Base-by-base conservation (phyloP, 108 stramenopile genomes). In the Licmophora abbreviata region DNA sequence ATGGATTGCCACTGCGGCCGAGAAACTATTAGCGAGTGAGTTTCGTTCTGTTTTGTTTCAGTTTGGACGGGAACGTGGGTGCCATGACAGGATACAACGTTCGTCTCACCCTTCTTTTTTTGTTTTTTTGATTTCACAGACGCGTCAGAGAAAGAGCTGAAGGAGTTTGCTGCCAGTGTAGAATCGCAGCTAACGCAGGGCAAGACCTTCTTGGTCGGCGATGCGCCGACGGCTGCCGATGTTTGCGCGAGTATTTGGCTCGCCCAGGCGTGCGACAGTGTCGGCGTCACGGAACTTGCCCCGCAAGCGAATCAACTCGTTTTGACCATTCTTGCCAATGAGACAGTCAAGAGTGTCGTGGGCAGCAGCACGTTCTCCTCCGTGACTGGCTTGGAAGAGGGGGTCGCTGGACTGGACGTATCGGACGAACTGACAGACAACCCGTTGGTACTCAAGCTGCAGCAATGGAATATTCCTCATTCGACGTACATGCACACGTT, bases 361-460 rank as follows among this genome's bases (percentile, higher is more conserved):
- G n/a, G n/a, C n/a, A n/a, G n/a, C n/a, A n/a, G n/a, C n/a, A n/a
- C n/a, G n/a, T n/a, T n/a, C n/a, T n/a, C n/a, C n/a, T n/a, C n/a
- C n/a, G n/a, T 40, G 38, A 40, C 38, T 40, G 15, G 18, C 20
- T 15, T 40, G 38, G 38, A 40, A 40, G 28, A 4, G 2, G 29
- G n/a, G 2, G 45, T 46, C n/a, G 14, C 22, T 21, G 45, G 14
- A 21, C 14, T 25, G 24, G 29, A 29, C 15, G 14, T 15, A 17
- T 11, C 11, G 1, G 51, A 29, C 37, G 83, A 81, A 33, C 55
- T 73, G 23, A 36, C 54, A 14, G 45, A 66, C 44, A 92, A 92
- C 74, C 44, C 71, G 27, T 56, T 85, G 25, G 47, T 92, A 18
- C 41, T 75, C 43, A 75, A 78, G 37, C 61, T 92, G 24, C 44